Conservation (phyloP, 345 rosid genomes). For the Populus ilicifolia region DNA sequence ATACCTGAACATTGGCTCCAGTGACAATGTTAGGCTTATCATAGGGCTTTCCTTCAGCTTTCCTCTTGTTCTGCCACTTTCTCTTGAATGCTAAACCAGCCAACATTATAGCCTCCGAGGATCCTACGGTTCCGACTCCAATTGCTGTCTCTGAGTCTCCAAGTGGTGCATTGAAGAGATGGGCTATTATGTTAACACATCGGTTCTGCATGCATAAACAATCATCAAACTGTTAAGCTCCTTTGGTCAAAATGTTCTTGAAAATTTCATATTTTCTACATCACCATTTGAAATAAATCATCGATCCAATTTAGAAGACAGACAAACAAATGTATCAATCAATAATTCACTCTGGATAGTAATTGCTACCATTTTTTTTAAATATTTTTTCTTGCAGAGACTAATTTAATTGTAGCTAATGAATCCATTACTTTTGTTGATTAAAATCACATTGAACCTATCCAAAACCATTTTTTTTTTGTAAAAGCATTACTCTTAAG, state of each 20-base stretch:
- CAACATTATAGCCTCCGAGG: constrained; percentile 35
- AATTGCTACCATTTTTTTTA: too few species aligned
- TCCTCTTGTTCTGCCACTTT: constrained; percentile 28
- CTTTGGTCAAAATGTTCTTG: not conserved
- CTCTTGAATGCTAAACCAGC: constrained; percentile 34
- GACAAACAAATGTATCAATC: too few species aligned
- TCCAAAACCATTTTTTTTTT: too few species aligned
- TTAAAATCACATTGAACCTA: too few species aligned
- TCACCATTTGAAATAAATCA: too few species aligned
- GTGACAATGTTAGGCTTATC: constrained; percentile 34
- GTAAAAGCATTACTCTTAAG: too few species aligned
- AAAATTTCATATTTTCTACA: too few species aligned
- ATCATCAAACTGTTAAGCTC: not conserved
- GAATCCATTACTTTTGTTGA: too few species aligned
- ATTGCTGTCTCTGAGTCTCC: constrained; percentile 27
- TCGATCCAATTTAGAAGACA: too few species aligned
- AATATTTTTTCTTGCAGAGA: too few species aligned
- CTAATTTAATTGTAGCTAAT: too few species aligned
- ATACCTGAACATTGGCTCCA: constrained; percentile 31
- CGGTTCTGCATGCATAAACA: constrained; percentile 20
- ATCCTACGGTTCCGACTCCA: constrained; percentile 33
- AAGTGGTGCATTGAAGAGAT: constrained; percentile 30
- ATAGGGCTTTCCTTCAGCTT: constrained; percentile 21
- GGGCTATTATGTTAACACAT: constrained; percentile 33
- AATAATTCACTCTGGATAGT: too few species aligned